Conservation (phyloP, 2,329 filamentous ascomycete genomes). For the Lecanicillium sp. region DNA sequence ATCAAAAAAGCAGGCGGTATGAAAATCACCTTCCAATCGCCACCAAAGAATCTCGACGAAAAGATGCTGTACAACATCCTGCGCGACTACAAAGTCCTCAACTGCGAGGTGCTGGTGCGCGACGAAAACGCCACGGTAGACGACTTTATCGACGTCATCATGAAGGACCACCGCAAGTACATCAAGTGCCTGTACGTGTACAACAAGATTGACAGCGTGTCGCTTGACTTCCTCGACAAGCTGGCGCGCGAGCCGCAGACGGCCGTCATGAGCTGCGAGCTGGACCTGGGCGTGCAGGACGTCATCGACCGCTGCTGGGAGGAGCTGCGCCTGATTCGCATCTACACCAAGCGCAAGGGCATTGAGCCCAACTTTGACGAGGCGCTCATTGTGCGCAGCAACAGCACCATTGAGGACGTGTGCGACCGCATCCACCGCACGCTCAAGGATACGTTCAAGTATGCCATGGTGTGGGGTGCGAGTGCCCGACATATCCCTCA, state of each 20-base stretch:
- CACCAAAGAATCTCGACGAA: conserved; percentile 88
- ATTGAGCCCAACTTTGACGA: conserved; percentile 82
- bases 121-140: conserved; percentile 95
- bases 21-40: conserved; percentile 92
- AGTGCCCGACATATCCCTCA: conserved; percentile 94
- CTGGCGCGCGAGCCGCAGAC: conserved; percentile 90
- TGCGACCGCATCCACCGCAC: conserved; percentile 92
- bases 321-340: conserved; percentile 78
- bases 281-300: conserved; percentile 86
- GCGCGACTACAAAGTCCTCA: conserved; percentile 96
- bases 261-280: conserved; percentile 94
- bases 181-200: conserved; percentile 94
- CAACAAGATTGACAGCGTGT: conserved; percentile 98
- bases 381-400: conserved; percentile 83
- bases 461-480: conserved; percentile 94
- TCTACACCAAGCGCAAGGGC: conserved; percentile 97
- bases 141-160: conserved; percentile 98
- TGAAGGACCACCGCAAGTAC: conserved; percentile 98
- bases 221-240: conserved; percentile 85
- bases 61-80: conserved; percentile 98
- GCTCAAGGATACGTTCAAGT: conserved; percentile 98
- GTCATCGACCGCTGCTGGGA: conserved; percentile 94
- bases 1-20: conserved; percentile 92
- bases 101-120: conserved; percentile 90
- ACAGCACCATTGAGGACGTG: conserved; percentile 90